These are phyloP conservation scores for Syzygium syzygioides DNA, from an alignment of 441 rosid species.

Conservation along the genomic window DNA sequence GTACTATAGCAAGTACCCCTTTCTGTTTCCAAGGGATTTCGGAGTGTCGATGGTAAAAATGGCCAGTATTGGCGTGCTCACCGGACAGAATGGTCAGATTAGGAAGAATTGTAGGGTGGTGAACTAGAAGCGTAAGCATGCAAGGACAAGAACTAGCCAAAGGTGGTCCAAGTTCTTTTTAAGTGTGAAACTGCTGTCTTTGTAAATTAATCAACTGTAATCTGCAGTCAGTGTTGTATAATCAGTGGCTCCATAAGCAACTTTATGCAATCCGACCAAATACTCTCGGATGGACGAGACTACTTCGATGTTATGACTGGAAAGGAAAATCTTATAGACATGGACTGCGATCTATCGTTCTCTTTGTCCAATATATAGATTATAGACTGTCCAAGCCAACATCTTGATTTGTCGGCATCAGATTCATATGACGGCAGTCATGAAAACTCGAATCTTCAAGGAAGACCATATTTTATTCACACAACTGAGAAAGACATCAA, in stretches of 20 bases:
- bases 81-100: conserved; percentile 53
- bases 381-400: background rate
- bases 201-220: background rate
- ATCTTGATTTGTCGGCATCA: background rate
- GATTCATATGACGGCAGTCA: background rate
- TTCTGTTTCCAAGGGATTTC: conserved; percentile 38
- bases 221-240: background rate
- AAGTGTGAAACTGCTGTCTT: background rate
- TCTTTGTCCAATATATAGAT: background rate
- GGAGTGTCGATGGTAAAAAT: conserved; percentile 59
- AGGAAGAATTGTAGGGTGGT: conserved; percentile 52
- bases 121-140: conserved; percentile 24
- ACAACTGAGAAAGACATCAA: background rate
- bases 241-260: background rate
- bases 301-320: background rate
- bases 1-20: conserved; percentile 48
- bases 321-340: background rate
- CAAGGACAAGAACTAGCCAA: background rate
- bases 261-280: background rate
- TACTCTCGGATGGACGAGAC: background rate
- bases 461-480: background rate
- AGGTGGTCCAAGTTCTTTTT: background rate
- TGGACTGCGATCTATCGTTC: background rate
- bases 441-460: background rate
- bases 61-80: conserved; percentile 49